Conservation (phyloP, 495 filamentous ascomycete genomes). For the Bacidia rubella region DNA sequence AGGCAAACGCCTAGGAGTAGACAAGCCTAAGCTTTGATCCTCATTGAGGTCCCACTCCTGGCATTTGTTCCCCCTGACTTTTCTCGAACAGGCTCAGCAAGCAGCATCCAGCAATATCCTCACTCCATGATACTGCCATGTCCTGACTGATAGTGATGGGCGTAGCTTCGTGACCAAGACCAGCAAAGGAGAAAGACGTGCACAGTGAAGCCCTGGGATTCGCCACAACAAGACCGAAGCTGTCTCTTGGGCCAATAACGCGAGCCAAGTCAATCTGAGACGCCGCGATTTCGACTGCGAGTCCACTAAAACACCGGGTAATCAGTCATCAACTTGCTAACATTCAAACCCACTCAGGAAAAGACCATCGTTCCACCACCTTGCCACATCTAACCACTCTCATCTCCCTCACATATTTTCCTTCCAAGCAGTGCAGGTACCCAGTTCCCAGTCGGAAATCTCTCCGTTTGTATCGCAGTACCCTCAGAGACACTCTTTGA, state of each 20-base stretch:
- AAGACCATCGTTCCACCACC: slow-evolving; percentile 15
- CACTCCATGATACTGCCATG: neutral
- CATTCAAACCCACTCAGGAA: slow-evolving; percentile 2
- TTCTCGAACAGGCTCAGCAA: neutral
- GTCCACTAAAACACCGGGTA: neutral
- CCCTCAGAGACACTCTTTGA: slow-evolving; percentile 79
- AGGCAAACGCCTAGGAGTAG: slow-evolving; percentile 26
- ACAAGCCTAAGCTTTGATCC: slow-evolving; percentile 96
- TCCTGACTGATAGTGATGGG: slow-evolving; percentile 11
- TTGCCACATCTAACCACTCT: slow-evolving; percentile 7
- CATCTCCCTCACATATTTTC: neutral
- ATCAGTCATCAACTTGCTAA: neutral
- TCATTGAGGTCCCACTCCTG: slow-evolving; percentile 74
- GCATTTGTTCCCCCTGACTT: slow-evolving; percentile 15
- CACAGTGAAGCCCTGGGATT: slow-evolving; percentile 11
- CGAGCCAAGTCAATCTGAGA: neutral
- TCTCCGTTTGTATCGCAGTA: slow-evolving; percentile 64
- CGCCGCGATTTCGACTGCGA: neutral
- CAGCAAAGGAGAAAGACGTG: slow-evolving; percentile 1
- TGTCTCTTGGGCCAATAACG: neutral
- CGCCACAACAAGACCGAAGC: slow-evolving; percentile 5
- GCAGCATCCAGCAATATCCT: slow-evolving; percentile 4
- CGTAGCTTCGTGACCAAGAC: neutral
- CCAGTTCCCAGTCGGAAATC: slow-evolving; percentile 25
- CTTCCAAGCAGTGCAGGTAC: slow-evolving; percentile 3